phyloP scores from a whole-genome alignment of 176 grass and related monocot genomes.

The Microstegium vimineum region DNA sequence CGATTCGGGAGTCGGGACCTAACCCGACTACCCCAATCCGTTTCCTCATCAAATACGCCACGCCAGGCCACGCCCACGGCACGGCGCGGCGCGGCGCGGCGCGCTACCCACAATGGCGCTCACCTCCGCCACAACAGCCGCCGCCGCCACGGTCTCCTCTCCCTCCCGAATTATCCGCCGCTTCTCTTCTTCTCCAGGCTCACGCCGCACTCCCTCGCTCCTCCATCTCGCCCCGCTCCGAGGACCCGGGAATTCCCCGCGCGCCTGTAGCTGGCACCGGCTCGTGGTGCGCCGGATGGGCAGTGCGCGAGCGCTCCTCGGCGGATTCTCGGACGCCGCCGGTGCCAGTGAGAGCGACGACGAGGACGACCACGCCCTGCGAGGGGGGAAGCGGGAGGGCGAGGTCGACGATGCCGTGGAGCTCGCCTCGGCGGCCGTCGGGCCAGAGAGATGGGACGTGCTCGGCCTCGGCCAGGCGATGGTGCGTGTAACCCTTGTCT shows the following conservation, averaged over 20 bases:
- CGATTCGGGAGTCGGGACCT: not conserved
- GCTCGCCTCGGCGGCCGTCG: constrained; percentile 15
- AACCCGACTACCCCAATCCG: constrained; percentile 33
- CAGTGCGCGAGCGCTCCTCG: constrained; percentile 11
- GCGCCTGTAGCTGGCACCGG: not conserved
- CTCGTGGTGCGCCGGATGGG: not conserved
- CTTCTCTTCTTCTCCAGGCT: constrained; percentile 1
- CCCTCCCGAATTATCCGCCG: constrained; percentile 1
- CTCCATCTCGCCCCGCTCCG: not conserved
- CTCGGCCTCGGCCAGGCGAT: constrained; percentile 92
- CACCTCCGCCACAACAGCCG: constrained; percentile 34
- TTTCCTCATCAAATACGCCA: not conserved
- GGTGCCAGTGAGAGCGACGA: constrained; percentile 48
- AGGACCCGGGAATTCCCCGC: not conserved
- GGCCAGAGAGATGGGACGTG: constrained; percentile 78
- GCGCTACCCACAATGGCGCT: constrained; percentile 37
- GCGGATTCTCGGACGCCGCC: constrained; percentile 24
- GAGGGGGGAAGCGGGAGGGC: not conserved
- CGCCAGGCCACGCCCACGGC: no score
- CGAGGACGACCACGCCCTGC: constrained; percentile 12
- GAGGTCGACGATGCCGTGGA: constrained; percentile 29
- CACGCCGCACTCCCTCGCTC: not conserved
- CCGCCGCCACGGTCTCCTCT: not conserved
- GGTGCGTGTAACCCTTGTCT: constrained; percentile 39
- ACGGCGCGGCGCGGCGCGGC: constrained; percentile 8